Base-by-base conservation (phyloP, 495 filamentous ascomycete genomes). In the Rostrohypoxylon terebratum region DNA sequence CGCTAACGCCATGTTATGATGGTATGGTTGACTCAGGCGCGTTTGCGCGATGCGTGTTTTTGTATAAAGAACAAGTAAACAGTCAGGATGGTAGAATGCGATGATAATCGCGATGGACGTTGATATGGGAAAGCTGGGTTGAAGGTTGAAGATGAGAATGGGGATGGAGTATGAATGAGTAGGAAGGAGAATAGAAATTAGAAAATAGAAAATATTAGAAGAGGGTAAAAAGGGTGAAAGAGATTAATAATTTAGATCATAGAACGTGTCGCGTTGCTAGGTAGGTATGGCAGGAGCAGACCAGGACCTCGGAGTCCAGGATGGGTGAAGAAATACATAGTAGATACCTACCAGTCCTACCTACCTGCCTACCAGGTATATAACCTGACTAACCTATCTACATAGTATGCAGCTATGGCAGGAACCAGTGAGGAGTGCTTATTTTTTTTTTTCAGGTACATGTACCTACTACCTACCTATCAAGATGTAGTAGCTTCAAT, bases 1-100 rank as follows among this genome's bases (percentile, higher is more conserved):
- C 77, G 87, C 85, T 78, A 92, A 86, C 78, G 90, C 88, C 91
- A 90, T 89, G 48, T 45, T 20, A 31, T 14, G 69, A 58, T 82
- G 60, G 47, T 45, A 16, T 64, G 31, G 36, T 68, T 55, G 9
- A 42, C 31, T 59, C 42, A 65, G 40, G 47, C 58, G 69, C 58
- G 69, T 57, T 36, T 3, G 47, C 58, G 58, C 50, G 58, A 50
- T 51, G 42, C 36, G 23, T 48, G 28, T 48, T 45, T 59, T 42
- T 59, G 20, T 23, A 51, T 31, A 25, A 42, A 42, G 11, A 14
- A 28, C 18, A 48, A 3, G 23, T n/a, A 48, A 59, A 62, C 23
- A 23, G 31, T 5, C 4, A 50, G 23, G 11, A 50, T 16, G 5
- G 20, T 53, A 13, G 3, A 34, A 10, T 33, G 47, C 1, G 21